Conservation (phyloP, 768 basidiomycete species). For the Termitomyces sp. region DNA sequence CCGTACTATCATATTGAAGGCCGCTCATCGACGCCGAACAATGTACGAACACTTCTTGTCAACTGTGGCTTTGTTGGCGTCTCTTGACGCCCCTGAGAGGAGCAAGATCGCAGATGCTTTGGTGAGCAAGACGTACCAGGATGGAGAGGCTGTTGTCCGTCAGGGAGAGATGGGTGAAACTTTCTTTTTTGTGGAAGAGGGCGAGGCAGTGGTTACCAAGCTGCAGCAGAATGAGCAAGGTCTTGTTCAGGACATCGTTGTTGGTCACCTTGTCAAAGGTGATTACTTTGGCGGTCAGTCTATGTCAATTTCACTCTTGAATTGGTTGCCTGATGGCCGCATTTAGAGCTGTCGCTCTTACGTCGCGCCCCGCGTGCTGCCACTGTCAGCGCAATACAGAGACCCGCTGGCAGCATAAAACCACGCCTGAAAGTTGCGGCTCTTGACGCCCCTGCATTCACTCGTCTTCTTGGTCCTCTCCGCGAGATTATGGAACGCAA, state of each 20-base stretch:
- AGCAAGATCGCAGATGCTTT: constrained; percentile 98
- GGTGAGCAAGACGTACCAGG: constrained; percentile 71
- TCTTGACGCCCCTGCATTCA: constrained; percentile 90
- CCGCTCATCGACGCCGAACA: constrained; percentile 82
- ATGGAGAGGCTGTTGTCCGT: constrained; percentile 83
- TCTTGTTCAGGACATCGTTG: constrained; percentile 56
- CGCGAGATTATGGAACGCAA: constrained; percentile 91
- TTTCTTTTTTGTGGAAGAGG: constrained; percentile 97
- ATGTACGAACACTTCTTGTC: constrained; percentile 97
- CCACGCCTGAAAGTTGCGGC: constrained; percentile 89
- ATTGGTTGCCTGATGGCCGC: not conserved
- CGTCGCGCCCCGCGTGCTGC: constrained; percentile 89
- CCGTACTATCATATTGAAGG: constrained; percentile 94
- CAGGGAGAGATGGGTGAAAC: constrained; percentile 96
- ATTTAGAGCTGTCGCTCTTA: constrained; percentile 83
- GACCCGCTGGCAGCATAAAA: constrained; percentile 34
- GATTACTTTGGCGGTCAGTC: constrained; percentile 96
- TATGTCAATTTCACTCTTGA: not conserved
- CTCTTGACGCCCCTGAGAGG: constrained; percentile 80
- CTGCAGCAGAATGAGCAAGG: constrained; percentile 54
- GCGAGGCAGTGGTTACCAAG: constrained; percentile 85
- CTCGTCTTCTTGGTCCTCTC: constrained; percentile 86
- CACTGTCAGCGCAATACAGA: constrained; percentile 81
- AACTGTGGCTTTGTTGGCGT: constrained; percentile 83
- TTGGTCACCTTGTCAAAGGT: constrained; percentile 78